These are phyloP conservation scores for Starmerella floris DNA, from an alignment of 805 yeast genomes.

Conservation along the genomic window DNA sequence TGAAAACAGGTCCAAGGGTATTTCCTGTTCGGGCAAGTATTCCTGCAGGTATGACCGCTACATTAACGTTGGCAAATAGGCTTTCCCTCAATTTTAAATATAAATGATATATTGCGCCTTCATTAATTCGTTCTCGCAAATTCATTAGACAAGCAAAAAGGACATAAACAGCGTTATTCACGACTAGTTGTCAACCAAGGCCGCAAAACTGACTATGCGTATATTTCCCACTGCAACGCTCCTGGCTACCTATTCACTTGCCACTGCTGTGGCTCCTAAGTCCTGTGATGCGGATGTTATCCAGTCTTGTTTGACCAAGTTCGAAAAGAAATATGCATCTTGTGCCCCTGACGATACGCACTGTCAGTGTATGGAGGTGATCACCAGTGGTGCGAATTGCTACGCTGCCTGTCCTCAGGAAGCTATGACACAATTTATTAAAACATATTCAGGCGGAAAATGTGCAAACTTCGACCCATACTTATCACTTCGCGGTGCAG, in stretches of 20 bases:
- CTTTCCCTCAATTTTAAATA: too few species aligned
- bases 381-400: conserved; percentile 18
- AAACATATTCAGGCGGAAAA: conserved; percentile 12
- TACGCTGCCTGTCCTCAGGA: conserved; percentile 19
- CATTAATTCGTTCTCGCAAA: too few species aligned
- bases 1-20: too few species aligned
- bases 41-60: too few species aligned
- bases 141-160: too few species aligned
- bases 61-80: too few species aligned
- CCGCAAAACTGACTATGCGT: too few species aligned
- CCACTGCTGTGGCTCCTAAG: conserved; percentile 7
- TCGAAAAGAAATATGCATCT: conserved; percentile 11
- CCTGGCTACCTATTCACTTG: background rate
- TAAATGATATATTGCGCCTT: too few species aligned
- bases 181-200: too few species aligned
- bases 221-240: too few species aligned
- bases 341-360: conserved; percentile 14
- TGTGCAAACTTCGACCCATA: conserved; percentile 17
- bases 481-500: background rate
- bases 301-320: conserved; percentile 11
- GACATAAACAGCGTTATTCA: too few species aligned
- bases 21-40: too few species aligned
- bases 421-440: conserved; percentile 14
- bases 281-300: conserved; percentile 14
- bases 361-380: conserved; percentile 17